These are phyloP conservation scores for Monilinia fructicola DNA, from an alignment of 2,329 filamentous ascomycete genomes.

Conservation along the genomic window DNA sequence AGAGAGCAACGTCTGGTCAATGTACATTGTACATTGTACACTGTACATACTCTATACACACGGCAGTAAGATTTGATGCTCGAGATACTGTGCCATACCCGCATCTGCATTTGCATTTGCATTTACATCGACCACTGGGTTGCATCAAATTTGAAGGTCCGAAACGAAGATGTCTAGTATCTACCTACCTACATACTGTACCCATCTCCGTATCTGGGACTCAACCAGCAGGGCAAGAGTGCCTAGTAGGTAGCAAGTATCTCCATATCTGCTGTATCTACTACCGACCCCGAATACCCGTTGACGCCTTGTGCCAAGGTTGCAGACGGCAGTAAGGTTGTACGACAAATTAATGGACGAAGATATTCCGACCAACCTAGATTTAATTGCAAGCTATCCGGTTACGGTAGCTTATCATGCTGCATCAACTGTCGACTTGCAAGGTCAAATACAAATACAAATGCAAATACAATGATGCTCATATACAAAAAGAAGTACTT, in stretches of 20 bases:
- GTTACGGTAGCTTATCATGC: too few relatives aligned
- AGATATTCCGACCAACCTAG: neutral
- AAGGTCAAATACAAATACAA: too few relatives aligned
- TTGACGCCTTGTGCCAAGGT: neutral
- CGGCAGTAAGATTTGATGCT: conserved; percentile 7
- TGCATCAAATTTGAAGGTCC: neutral
- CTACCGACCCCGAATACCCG: neutral
- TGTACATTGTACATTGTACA: neutral
- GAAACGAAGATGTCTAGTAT: too few relatives aligned
- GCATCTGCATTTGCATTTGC: too few relatives aligned
- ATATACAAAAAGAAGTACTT: too few relatives aligned
- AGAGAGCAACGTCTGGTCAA: neutral
- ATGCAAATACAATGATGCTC: too few relatives aligned
- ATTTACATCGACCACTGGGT: neutral
- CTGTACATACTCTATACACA: too few relatives aligned
- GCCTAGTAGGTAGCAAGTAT: too few relatives aligned
- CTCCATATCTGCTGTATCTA: too few relatives aligned
- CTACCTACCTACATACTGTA: neutral
- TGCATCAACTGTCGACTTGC: too few relatives aligned
- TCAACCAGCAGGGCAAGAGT: too few relatives aligned
- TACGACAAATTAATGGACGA: neutral
- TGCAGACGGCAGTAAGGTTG: neutral
- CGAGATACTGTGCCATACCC: neutral
- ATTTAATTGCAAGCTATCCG: neutral
- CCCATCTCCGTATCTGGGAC: too few relatives aligned